phyloP scores from a whole-genome alignment of 495 filamentous ascomycete genomes.

The Clohesyomyces aquaticus region DNA sequence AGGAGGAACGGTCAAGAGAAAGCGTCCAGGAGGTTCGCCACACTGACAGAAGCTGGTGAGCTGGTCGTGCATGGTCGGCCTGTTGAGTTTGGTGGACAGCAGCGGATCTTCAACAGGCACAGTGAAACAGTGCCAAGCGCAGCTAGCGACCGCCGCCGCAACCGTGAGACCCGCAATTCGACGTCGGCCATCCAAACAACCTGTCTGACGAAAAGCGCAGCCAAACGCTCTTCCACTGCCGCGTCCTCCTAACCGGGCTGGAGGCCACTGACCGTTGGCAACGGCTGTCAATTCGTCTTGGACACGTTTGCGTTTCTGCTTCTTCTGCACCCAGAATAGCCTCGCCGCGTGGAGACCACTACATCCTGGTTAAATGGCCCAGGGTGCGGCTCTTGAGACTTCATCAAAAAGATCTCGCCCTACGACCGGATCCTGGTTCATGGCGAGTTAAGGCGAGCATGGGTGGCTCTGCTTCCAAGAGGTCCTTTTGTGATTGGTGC shows the following conservation, averaged over 20 bases:
- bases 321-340: background rate
- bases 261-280: background rate
- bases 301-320: background rate
- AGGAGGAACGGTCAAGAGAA: background rate
- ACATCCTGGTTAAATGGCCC: constrained; percentile 1
- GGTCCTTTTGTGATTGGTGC: constrained; percentile 24
- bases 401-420: constrained; percentile 15
- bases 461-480: constrained; percentile 17
- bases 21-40: background rate
- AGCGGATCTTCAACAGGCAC: constrained; percentile 20
- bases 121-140: constrained; percentile 31
- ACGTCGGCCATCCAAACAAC: constrained; percentile 19
- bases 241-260: background rate
- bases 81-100: constrained; percentile 13
- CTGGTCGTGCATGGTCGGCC: constrained; percentile 23
- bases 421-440: constrained; percentile 14
- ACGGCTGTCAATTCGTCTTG: background rate
- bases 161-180: constrained; percentile 16
- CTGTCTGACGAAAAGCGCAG: constrained; percentile 12
- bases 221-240: constrained; percentile 18
- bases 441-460: constrained; percentile 7
- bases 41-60: background rate
- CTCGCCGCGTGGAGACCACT: background rate
- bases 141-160: background rate
- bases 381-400: constrained; percentile 17